Evolutionary conservation across 495 filamentous ascomycete genomes (phyloP), one percentile per base, ranked within the genome.

Genomic region (Neurospora sp.): DNA sequence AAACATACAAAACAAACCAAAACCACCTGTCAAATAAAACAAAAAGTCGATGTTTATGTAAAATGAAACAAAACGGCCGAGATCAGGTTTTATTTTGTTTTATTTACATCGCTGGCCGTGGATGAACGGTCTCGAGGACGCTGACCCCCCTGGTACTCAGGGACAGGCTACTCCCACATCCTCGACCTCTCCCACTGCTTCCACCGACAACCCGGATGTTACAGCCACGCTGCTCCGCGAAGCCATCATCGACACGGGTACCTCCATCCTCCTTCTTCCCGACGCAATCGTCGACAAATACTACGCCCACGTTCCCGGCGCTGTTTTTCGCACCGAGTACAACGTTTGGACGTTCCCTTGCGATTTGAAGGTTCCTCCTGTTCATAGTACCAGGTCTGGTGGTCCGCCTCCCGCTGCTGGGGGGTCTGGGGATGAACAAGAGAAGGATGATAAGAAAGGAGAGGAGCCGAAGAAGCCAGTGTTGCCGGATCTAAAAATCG

Each of bases 161-260:
- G n/a, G n/a, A n/a, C 44, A 20, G 0, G 10, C n/a, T 10, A 27
- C 54, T 18, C 23, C 54, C 23, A 62, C 23, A 1, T 35, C 23
- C 23, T 31, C 54, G 12, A 31, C 54, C 2, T 4, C 20, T 11
- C n/a, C 44, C 44, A 23, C 44, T 23, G 5, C 44, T 1, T 23
- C 44, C 1, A 11, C 42, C 18, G 3, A 8, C 8, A 9, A n/a
- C 3, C 42, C 18, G 16, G 18, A 9, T n/a, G 42, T n/a, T 1
- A n/a, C 42, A n/a, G 8, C 42, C 18, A 46, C 42, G 42, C 18
- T 20, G 42, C 42, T 35, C 27, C 14, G 20, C 6, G 5, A 81
- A 23, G 89, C 90, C 71, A 93, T 94, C 72, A 88, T 88, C 70
- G 92, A 94, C 81, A 94, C 92, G 3, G 92, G 91, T 70, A 93